These are phyloP conservation scores for Bretziella fagacearum DNA, from an alignment of 2,329 filamentous ascomycete species.

Conservation along the genomic window DNA sequence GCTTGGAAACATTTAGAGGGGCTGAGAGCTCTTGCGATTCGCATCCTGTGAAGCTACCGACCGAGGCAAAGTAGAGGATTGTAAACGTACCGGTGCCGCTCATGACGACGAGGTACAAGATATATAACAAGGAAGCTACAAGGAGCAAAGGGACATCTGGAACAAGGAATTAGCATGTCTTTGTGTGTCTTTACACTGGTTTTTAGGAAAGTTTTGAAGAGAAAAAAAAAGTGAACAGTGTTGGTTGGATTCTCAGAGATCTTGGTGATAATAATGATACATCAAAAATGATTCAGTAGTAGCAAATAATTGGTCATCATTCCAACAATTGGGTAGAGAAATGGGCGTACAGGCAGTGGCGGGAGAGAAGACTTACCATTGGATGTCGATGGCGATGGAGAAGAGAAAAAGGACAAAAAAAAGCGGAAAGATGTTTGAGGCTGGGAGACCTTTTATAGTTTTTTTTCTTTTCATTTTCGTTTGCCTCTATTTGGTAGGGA, in stretches of 20 bases:
- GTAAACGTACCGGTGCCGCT: constrained; percentile 40
- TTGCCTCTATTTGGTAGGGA: no score
- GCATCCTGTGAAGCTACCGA: constrained; percentile 53
- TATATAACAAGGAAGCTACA: no score
- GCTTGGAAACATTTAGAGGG: constrained; percentile 41
- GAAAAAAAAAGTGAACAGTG: neutral
- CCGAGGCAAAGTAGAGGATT: constrained; percentile 67
- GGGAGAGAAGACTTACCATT: constrained; percentile 22
- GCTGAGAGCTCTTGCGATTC: constrained; percentile 48
- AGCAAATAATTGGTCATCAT: constrained; percentile 37
- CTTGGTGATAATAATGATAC: constrained; percentile 48
- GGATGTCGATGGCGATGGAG: constrained; percentile 3
- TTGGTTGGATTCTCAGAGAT: constrained; percentile 44
- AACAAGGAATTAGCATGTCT: no score
- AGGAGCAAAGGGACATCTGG: no score
- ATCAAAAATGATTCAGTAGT: constrained; percentile 29
- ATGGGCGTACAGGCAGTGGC: neutral
- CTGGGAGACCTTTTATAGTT: constrained; percentile 12
- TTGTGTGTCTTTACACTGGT: neutral
- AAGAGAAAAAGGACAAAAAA: constrained; percentile 10
- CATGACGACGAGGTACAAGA: no score
- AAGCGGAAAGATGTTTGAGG: neutral
- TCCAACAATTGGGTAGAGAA: constrained; percentile 20
- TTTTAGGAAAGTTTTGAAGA: neutral
- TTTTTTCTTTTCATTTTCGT: no score